These are phyloP conservation scores for Claviceps pusilla DNA, from an alignment of 2,329 filamentous ascomycete species.

Conservation along the genomic window DNA sequence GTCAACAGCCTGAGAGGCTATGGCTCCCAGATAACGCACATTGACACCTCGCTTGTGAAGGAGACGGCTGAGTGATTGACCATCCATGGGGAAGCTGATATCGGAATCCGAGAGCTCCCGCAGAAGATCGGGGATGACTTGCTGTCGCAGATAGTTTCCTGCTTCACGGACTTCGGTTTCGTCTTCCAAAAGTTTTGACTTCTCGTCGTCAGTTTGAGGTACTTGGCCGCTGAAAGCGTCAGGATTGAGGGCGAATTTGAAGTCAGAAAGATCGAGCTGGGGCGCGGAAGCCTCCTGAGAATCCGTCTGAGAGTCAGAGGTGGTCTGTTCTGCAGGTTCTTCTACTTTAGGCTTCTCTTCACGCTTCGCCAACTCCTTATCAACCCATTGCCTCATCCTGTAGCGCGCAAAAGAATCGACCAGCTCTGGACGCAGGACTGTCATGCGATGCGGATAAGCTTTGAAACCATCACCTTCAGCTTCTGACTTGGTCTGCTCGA, in stretches of 20 bases:
- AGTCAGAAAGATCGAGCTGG: constrained; percentile 72
- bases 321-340: constrained; percentile 21
- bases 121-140: constrained; percentile 71
- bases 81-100: constrained; percentile 96
- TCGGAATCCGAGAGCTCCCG: constrained; percentile 83
- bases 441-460: constrained; percentile 89
- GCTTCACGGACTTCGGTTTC: constrained; percentile 79
- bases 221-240: constrained; percentile 89
- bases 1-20: constrained; percentile 57
- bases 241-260: constrained; percentile 80
- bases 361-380: constrained; percentile 56
- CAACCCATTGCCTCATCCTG: constrained; percentile 82
- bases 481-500: constrained; percentile 54
- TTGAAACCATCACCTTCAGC: constrained; percentile 26
- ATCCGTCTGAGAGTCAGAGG: constrained; percentile 22
- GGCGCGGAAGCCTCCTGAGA: constrained; percentile 26
- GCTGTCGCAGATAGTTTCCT: constrained; percentile 60
- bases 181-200: constrained; percentile 65
- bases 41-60: constrained; percentile 97
- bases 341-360: constrained; percentile 22
- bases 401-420: constrained; percentile 72
- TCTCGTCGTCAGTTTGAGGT: constrained; percentile 82
- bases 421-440: constrained; percentile 77
- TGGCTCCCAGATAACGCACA: constrained; percentile 79
- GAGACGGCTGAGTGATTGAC: constrained; percentile 73